Base-by-base conservation (phyloP, 2,329 filamentous ascomycete genomes). In the Fusarium xylarioides region DNA sequence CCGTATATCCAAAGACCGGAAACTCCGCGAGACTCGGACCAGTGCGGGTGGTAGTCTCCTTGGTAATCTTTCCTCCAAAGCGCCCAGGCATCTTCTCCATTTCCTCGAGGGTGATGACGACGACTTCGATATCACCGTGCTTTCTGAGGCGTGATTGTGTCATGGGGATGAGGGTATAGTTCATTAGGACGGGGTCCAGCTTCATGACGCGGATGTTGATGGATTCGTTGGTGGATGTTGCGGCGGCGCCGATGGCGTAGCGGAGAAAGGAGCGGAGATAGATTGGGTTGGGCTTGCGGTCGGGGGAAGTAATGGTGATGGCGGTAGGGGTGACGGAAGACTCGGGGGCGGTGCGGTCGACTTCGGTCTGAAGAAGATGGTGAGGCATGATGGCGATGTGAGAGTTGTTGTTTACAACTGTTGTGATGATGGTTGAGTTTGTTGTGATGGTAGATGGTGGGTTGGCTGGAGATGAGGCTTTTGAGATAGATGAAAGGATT, bases 401-500 rank as follows among this genome's bases (percentile, higher is more conserved):
- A 12, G n/a, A n/a, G n/a, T n/a, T n/a, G 7, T 5, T 26, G n/a
- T 30, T 14, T 9, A 2, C 2, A 14, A 8, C 0, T 46, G 7
- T 44, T 46, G 2, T 32, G 53, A 2, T 21, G 21, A 21, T 18
- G 0, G 2, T 8, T 7, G 37, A 3, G 2, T 26, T 43, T 18
- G 9, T 16, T 44, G 5, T 55, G 28, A 19, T 32, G 37, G 10
- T n/a, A 4, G 15, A n/a, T 28, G 47, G 1, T 50, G 28, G 3
- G 21, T 4, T 50, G 4, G 26, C 30, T n/a, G 28, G 12, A 49
- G 15, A n/a, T 4, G 6, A n/a, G n/a, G n/a, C n/a, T n/a, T 16
- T 4, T 3, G 19, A n/a, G 10, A 14, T 49, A 1, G 28, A 21
- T 16, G 8, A 18, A 16, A 49, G 46, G 34, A 4, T 28, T n/a